Percentiles rank a stretch among this genome's conserved stretches.
Conservation (phyloP, 2,329 filamentous ascomycete species). For the Hypoxylon sp. region DNA sequence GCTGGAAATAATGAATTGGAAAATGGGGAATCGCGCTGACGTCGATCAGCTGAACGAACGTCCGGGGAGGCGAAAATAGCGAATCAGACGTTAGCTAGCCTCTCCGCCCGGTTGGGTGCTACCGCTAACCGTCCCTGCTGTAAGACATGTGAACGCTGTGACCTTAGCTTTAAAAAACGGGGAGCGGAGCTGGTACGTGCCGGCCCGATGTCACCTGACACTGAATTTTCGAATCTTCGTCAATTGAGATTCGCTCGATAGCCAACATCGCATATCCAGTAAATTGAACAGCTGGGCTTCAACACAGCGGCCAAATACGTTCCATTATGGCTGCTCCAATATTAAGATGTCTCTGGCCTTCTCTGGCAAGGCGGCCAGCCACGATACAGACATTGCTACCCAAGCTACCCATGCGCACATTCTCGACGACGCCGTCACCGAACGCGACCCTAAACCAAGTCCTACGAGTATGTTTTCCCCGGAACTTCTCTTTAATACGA, state of each 20-base stretch:
- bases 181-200: slow-evolving; percentile 14
- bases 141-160: slow-evolving; percentile 32
- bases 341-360: slow-evolving; percentile 52
- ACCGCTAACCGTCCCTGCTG: slow-evolving; percentile 4
- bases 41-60: slow-evolving; percentile 32
- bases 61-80: slow-evolving; percentile 26
- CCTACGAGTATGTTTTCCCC: slow-evolving; percentile 64
- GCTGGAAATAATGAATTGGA: slow-evolving; percentile 23
- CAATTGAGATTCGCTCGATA: slow-evolving; percentile 25
- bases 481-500: not conserved
- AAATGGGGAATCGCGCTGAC: slow-evolving; percentile 36
- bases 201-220: slow-evolving; percentile 46
- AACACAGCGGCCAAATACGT: slow-evolving; percentile 9
- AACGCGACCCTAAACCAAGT: slow-evolving; percentile 82
- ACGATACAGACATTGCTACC: slow-evolving; percentile 51
- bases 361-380: slow-evolving; percentile 53
- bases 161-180: slow-evolving; percentile 4
- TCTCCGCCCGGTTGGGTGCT: slow-evolving; percentile 23
- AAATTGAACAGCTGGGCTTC: slow-evolving; percentile 12
- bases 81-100: slow-evolving; percentile 18
- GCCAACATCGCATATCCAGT: slow-evolving; percentile 4
- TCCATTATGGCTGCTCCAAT: slow-evolving; percentile 52
- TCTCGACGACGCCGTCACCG: slow-evolving; percentile 70
- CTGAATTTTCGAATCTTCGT: slow-evolving; percentile 34
- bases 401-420: slow-evolving; percentile 58